phyloP scores from a whole-genome alignment of 75 land plant species.

The Picea glauca region DNA sequence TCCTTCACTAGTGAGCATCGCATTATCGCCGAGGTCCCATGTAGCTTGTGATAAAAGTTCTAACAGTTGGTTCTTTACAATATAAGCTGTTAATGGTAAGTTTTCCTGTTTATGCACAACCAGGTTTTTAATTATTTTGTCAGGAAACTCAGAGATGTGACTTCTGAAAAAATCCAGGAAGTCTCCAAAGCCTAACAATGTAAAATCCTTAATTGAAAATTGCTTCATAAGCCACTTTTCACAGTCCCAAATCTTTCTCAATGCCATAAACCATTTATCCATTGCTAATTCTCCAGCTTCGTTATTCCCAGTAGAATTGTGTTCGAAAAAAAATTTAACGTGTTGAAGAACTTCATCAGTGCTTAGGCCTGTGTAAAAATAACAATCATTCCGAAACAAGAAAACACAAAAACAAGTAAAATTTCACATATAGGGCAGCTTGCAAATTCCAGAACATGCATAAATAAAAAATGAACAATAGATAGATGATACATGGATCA shows the following conservation, averaged over 20 bases:
- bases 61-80: conserved; percentile 34
- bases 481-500: too few species aligned
- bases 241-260: conserved; percentile 34
- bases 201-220: conserved; percentile 39
- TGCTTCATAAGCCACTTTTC: conserved; percentile 39
- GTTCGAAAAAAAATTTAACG: conserved; percentile 21
- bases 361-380: conserved; percentile 21
- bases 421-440: neutral
- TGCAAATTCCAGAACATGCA: too few species aligned
- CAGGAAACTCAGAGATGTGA: conserved; percentile 29
- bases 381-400: neutral
- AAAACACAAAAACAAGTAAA: neutral
- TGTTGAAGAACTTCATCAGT: conserved; percentile 35
- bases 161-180: conserved; percentile 42
- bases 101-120: neutral
- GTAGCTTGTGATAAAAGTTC: conserved; percentile 50
- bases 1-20: conserved; percentile 11
- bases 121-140: conserved; percentile 18
- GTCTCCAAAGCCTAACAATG: conserved; percentile 50
- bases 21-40: conserved; percentile 18
- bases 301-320: neutral
- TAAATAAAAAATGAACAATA: too few species aligned
- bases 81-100: conserved; percentile 25
- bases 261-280: conserved; percentile 10
- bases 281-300: conserved; percentile 3